Conservation (phyloP, 2,329 filamentous ascomycete species). For the Didymella pomorum region DNA sequence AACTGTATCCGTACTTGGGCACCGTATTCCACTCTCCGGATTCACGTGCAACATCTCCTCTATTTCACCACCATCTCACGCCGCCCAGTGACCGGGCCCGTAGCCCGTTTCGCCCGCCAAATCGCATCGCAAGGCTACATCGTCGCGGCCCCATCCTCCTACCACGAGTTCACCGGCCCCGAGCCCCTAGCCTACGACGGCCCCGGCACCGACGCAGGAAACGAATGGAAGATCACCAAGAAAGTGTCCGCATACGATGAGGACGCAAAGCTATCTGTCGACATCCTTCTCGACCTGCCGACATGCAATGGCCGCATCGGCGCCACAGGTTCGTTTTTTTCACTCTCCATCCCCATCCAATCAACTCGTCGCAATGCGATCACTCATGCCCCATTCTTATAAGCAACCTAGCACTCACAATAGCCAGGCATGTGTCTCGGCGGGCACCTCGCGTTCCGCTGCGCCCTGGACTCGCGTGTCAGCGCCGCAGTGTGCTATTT, state of each 20-base stretch:
- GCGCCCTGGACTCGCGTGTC: slow-evolving; percentile 78
- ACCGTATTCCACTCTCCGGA: neutral
- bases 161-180: slow-evolving; percentile 90
- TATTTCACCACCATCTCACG: slow-evolving; percentile 11
- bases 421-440: slow-evolving; percentile 79
- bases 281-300: slow-evolving; percentile 50
- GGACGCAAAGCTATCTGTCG: slow-evolving; percentile 57
- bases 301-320: slow-evolving; percentile 75
- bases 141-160: slow-evolving; percentile 86
- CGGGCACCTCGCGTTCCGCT: slow-evolving; percentile 81
- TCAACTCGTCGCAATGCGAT: too few relatives aligned
- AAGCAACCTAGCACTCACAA: neutral
- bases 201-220: slow-evolving; percentile 86
- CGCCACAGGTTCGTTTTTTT: slow-evolving; percentile 37
- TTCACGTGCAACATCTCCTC: neutral
- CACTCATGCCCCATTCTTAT: too few relatives aligned
- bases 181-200: slow-evolving; percentile 86
- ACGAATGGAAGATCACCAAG: slow-evolving; percentile 86
- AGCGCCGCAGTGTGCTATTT: slow-evolving; percentile 86
- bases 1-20: neutral
- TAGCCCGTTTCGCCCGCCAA: slow-evolving; percentile 86
- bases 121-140: slow-evolving; percentile 95
- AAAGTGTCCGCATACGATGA: slow-evolving; percentile 84
- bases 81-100: slow-evolving; percentile 77
- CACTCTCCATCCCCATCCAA: neutral